phyloP scores from a whole-genome alignment of 257 asterid genomes.

The Echites panduratus region DNA sequence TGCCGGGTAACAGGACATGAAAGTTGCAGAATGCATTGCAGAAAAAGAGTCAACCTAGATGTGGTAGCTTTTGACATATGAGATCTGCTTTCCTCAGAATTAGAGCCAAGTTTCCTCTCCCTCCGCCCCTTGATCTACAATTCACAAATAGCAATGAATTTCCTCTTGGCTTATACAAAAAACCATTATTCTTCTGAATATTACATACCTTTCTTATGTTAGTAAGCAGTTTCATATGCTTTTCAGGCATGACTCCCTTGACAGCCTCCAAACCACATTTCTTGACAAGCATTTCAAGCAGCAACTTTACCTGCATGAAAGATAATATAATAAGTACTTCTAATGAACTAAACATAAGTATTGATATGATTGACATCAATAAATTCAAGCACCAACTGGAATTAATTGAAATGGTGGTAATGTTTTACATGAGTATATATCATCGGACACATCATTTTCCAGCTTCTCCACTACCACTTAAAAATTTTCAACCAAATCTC shows the following conservation, averaged over 20 bases:
- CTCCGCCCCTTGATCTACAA: slow-evolving; percentile 75
- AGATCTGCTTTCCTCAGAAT: slow-evolving; percentile 52
- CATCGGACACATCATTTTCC: background rate
- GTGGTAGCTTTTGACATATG: slow-evolving; percentile 71
- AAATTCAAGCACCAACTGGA: background rate
- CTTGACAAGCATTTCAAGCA: slow-evolving; percentile 91
- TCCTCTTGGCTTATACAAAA: background rate
- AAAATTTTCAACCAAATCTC: background rate
- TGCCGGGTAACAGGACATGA: background rate
- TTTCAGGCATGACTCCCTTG: slow-evolving; percentile 86
- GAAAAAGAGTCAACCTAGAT: slow-evolving; percentile 50
- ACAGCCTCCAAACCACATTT: slow-evolving; percentile 94
- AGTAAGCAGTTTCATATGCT: slow-evolving; percentile 86
- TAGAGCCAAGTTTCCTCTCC: slow-evolving; percentile 53
- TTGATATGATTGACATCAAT: background rate
- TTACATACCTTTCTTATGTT: slow-evolving; percentile 81
- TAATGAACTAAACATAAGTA: background rate
- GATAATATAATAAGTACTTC: background rate
- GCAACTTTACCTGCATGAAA: slow-evolving; percentile 59
- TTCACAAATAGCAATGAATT: slow-evolving; percentile 10
- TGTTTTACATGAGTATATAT: background rate
- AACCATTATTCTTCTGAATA: background rate
- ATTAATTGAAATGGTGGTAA: background rate
- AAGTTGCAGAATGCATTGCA: slow-evolving; percentile 10
- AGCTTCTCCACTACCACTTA: background rate